Evolutionary conservation across 495 filamentous ascomycete genomes (phyloP).

Genomic region (Talaromyces trachyspermus): DNA sequence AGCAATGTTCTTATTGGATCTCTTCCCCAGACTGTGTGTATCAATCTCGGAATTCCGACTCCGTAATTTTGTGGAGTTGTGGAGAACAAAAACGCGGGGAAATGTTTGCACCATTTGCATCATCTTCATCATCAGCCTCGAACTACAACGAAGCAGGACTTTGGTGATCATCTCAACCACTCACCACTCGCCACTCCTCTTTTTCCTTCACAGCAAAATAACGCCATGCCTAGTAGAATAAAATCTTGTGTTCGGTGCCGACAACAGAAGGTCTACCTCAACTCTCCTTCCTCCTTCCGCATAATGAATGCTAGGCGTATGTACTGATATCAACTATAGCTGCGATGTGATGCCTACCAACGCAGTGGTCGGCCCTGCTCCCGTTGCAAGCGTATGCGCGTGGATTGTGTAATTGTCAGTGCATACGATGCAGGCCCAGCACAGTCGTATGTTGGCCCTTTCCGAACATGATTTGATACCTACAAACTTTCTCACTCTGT

Average conservation of each 20-base stretch:
- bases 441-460: slow-evolving; percentile 1
- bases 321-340: neutral
- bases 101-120: neutral
- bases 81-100: neutral
- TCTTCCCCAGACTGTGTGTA: no score
- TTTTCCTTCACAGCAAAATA: neutral
- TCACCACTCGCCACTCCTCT: neutral
- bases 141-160: neutral
- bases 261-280: slow-evolving; percentile 1
- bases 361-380: neutral
- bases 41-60: neutral
- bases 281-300: neutral
- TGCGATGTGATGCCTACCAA: slow-evolving; percentile 1
- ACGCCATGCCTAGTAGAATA: neutral
- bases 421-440: neutral
- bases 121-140: neutral
- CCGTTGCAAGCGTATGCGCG: slow-evolving; percentile 1
- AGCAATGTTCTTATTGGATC: neutral
- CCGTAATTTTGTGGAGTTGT: neutral
- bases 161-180: neutral
- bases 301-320: neutral
- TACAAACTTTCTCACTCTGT: neutral
- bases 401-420: neutral
- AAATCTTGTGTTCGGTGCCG: neutral
- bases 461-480: neutral